Evolutionary conservation across 768 basidiomycete species (phyloP), one percentile per base, ranked within the genome.

Genomic region (Clathrus columnatus): DNA sequence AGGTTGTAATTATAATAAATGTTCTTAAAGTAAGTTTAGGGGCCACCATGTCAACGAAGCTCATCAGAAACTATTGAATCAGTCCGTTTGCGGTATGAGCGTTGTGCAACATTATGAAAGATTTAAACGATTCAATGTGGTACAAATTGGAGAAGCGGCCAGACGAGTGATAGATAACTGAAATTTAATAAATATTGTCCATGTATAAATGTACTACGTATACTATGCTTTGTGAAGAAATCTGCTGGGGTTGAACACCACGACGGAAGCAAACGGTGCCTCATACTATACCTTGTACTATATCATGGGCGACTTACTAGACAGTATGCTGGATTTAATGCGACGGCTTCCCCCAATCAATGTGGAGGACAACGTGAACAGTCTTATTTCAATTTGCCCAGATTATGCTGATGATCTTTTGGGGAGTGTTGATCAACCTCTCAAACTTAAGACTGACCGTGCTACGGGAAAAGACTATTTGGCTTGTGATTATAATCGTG

Each of bases 381-480:
- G 83, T 24, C 83, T 98, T 26, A 82, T 89, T 57, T 74, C 74
- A 47, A 84, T 97, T 65, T 86, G 84, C 57, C 95, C 95, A 27
- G 94, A 97, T 65, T 85, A 89, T 65, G 88, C 92, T 7, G 96
- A 98, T 65, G 96, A 98, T 73, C 80, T 99, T 18, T 76, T 96
- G 46, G 87, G 90, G 44, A 91, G 87, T 60, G 92, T 98, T 57
- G 96, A 99, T 75, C 89, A 94, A 67, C 95, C 95, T 7, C 75
- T 98, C 58, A 82, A 86, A 68, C 74, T 94, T 53, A 77, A 77
- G 71, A 83, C 78, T 29, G 94, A 98, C 75, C 79, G 75, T 50
- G 80, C 81, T 17, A 87, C 85, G 0, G 91, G 91, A 24, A 80
- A 80, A 63, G 93, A 98, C 45, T 99, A 91, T 68, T 82, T 99